Evolutionary conservation across 495 filamentous ascomycete genomes (phyloP).

Genomic region (Thermothielavioides terrestris): DNA sequence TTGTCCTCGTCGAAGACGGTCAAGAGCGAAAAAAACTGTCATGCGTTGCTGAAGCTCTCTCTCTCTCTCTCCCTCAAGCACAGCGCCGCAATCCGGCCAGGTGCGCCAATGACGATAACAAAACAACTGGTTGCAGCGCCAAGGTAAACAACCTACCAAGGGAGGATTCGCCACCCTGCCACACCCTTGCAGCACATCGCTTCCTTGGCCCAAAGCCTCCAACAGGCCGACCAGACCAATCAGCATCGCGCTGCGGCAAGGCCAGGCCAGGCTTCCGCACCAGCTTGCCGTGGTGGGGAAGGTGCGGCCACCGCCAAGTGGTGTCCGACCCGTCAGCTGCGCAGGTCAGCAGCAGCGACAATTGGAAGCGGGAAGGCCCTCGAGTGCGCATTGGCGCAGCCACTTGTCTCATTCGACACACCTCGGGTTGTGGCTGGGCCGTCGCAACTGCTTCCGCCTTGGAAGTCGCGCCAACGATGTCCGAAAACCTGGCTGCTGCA

Average conservation of each 20-base stretch:
- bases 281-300: background rate
- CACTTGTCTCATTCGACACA: background rate
- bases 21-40: background rate
- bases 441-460: background rate
- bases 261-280: background rate
- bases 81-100: background rate
- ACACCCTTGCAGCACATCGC: background rate
- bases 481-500: background rate
- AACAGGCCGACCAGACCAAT: background rate
- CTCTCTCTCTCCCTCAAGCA: background rate
- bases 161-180: slow-evolving; percentile 1
- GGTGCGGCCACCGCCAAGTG: background rate
- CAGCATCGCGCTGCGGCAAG: background rate
- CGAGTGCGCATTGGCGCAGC: slow-evolving; percentile 12
- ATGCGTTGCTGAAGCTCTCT: background rate
- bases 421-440: background rate
- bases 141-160: background rate
- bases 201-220: background rate
- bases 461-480: background rate
- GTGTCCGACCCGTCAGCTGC: background rate
- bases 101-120: background rate
- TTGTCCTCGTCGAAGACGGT: background rate
- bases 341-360: slow-evolving; percentile 2
- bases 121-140: background rate
- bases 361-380: background rate